Conservation (phyloP, 345 rosid species). For the Lumnitzera racemosa region DNA sequence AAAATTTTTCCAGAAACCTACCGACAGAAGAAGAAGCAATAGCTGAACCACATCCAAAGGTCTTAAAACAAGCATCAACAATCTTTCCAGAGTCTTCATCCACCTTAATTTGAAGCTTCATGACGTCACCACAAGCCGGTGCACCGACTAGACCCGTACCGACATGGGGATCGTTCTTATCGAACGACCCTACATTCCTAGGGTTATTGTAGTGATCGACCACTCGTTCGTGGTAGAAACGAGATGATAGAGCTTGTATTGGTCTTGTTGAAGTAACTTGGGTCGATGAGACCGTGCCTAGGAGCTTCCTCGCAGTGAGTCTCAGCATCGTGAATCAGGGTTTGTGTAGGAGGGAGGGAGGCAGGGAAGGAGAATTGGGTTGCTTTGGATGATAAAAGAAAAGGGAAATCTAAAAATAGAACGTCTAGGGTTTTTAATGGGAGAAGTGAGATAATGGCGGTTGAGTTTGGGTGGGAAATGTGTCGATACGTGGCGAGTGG, state of each 20-base stretch:
- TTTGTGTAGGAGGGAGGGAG: no score
- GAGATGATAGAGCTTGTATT: constrained; percentile 19
- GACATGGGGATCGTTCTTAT: constrained; percentile 72
- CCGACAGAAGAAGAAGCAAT: constrained; percentile 97
- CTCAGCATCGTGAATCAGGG: constrained; percentile 32
- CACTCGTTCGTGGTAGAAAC: constrained; percentile 84
- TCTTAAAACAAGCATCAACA: constrained; percentile 88
- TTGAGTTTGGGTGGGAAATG: not conserved
- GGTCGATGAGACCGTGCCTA: constrained; percentile 25
- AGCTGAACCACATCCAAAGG: constrained; percentile 98
- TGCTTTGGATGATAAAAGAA: not conserved
- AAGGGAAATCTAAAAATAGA: not conserved
- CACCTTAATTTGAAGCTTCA: constrained; percentile 96
- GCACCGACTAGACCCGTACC: constrained; percentile 99
- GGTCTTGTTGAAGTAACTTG: constrained; percentile 14
- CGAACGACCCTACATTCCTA: constrained; percentile 91
- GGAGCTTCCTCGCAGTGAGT: constrained; percentile 35
- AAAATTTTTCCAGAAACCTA: constrained; percentile 14
- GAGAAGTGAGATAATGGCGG: not conserved
- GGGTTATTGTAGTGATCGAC: constrained; percentile 95
- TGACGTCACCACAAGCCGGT: constrained; percentile 97
- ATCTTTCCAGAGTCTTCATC: constrained; percentile 82
- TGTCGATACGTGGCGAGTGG: constrained; percentile 23
- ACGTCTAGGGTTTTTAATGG: not conserved
- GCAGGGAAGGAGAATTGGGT: not conserved